Base-by-base conservation (phyloP, 1,139 yeast genomes). In the Candida tropicalis region DNA sequence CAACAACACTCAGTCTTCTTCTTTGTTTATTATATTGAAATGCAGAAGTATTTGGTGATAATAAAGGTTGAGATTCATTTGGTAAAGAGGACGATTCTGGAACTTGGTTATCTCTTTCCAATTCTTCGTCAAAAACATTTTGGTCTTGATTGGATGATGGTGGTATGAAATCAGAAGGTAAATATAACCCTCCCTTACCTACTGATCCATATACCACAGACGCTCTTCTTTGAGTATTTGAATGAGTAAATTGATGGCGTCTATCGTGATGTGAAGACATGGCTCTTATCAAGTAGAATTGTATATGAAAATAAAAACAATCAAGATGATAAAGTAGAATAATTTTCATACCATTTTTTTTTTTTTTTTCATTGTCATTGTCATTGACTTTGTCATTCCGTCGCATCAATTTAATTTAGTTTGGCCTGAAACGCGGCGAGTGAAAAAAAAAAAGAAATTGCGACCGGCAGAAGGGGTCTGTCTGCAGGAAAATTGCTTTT, bases 191-290 rank as follows among this genome's bases (percentile, higher is more conserved):
- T 7, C 77, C 74, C 51, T 80, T 72, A 6, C 82, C 82, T 2
- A 72, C 62, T 3, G 82, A 75, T 1, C 82, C 83, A 44, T 68
- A 77, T 0, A 77, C 77, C 0, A 76, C 64, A 2, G 82, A 77
- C 3, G 79, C 81, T 45, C 82, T 61, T 51, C 83, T 63, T 51
- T 74, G 68, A 3, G 72, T 60, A 35, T 71, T 76, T 11, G 81
- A 69, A 48, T 75, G 74, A 8, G 66, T 69, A 57, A 78, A 79
- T 48, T 70, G 76, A 48, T 71, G 77, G 23, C 59, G 49, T 43
- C 58, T 56, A 25, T 54, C 53, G 10, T 35, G 41, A 22, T 32
- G 28, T 8, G 49, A 37, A 9, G 39, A 28, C 34, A 27, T 38
- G 41, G 40, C 41, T 5, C 10, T 35, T 20, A 27, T 4, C 7